Evolutionary conservation across 257 asterid species (phyloP), one percentile per base, ranked within the genome.

Genomic region (Catharanthus roseus): DNA sequence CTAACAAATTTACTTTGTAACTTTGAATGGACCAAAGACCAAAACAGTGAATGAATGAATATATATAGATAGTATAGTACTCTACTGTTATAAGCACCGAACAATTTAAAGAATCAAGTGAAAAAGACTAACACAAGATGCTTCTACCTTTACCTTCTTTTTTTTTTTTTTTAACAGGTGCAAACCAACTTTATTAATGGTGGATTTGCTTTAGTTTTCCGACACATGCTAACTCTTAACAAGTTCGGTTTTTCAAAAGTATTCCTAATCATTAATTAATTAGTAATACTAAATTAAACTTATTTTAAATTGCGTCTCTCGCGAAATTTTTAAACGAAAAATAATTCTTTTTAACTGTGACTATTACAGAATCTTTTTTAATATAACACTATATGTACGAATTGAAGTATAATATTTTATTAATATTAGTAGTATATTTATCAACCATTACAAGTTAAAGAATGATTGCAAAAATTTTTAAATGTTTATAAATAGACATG

Each of bases 61-160:
- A n/a, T n/a, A n/a, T n/a, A n/a, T n/a, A n/a, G n/a, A n/a, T n/a
- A n/a, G n/a, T n/a, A n/a, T n/a, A n/a, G n/a, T n/a, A n/a, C n/a
- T n/a, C n/a, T 49, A 72, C 55, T 73, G 47, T 73, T 79, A 73
- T 80, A 72, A n/a, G 70, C 73, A 73, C 78, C 78, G 63, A 79
- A 72, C 42, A 74, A n/a, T n/a, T n/a, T n/a, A n/a, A 81, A 82
- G 89, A 80, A 84, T 82, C 85, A 71, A 61, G 72, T 79, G 89
- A 84, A 78, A 84, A 81, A 81, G 93, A 90, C 92, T 74, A 88
- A 86, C 87, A 72, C 72, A 75, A 80, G 77, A 75, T 68, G 82
- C 42, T n/a, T n/a, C n/a, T n/a, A n/a, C 75, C 74, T 39, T 1
- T 70, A 67, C 54, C 49, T 78, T 71, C 74, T 51, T 34, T 38